Base-by-base conservation (phyloP, 176 grass and related monocot species). In the Elymus sibiricus region DNA sequence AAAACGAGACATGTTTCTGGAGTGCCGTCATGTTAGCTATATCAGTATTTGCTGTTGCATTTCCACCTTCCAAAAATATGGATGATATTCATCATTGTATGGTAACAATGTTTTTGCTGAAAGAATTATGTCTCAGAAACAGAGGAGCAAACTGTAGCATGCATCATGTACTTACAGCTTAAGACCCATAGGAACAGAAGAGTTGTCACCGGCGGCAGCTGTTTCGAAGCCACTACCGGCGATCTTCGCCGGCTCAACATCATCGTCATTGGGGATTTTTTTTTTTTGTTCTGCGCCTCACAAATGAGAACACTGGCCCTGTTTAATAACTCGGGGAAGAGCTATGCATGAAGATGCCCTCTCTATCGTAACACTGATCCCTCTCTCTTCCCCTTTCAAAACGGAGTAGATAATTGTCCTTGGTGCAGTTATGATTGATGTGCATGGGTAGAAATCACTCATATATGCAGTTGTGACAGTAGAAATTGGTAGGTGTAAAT, bases 1-100 rank as follows among this genome's bases (percentile, higher is more conserved):
- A 97, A 70, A 92, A 97, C 12, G 84, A 80, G 13, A 44, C 92
- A 78, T 97, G 94, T 76, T 92, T 97, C 43, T 97, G 81, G 9
- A 94, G 88, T 39, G 83, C 80, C 3, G 88, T 97, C 88, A 89
- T 84, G 35, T 94, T 87, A 31, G 64, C 83, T 35, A 44, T 65
- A 56, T 67, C 49, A 69, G 26, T 24, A 9, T 70, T 9, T 10
- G 81, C 88, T 15, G 10, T 53, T 42, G 31, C 64, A n/a, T 62
- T 53, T 0, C 26, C 66, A 0, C 74, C 70, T 29, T 47, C 39
- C 13, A 79, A 35, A 82, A 16, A 56, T 28, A 80, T 47, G 6
- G 77, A 69, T 8, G 37, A 64, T 43, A 55, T 51, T 56, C 31
- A 55, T 22, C 2, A 61, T 22, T 34, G 0, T 0, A 32, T 1